Evolutionary conservation across 331 rosid species (phyloP).

Genomic region (Malus hybrid): DNA sequence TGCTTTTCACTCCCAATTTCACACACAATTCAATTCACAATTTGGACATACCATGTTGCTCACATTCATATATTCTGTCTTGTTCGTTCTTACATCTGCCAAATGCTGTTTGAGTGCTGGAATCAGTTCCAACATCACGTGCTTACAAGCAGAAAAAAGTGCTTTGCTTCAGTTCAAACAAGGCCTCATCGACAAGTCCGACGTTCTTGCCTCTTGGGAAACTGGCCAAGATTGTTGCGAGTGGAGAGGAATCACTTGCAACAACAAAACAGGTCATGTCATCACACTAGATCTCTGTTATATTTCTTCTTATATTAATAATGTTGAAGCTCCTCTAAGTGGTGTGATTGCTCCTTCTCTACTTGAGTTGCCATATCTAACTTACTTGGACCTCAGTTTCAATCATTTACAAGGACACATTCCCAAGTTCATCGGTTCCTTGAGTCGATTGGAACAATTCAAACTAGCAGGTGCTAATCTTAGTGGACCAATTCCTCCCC

Average conservation of each 20-base stretch:
- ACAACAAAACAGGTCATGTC: constrained; percentile 26
- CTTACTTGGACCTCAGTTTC: too few species aligned
- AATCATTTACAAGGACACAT: too few species aligned
- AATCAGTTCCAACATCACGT: constrained; percentile 1
- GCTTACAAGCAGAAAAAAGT: constrained; percentile 16
- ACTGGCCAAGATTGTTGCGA: constrained; percentile 28
- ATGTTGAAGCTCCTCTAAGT: background rate
- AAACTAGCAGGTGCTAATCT: too few species aligned
- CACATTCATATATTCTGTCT: background rate
- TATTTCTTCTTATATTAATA: too few species aligned
- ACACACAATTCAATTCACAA: background rate
- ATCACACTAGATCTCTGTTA: constrained; percentile 1
- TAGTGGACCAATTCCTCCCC: constrained; percentile 9
- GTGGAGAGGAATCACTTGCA: constrained; percentile 26
- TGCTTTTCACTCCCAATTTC: background rate
- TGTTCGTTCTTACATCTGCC: background rate
- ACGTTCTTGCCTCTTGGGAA: constrained; percentile 26
- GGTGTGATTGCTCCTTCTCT: constrained; percentile 33
- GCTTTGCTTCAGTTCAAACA: constrained; percentile 38
- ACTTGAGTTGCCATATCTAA: too few species aligned
- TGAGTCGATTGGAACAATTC: too few species aligned
- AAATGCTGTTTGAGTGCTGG: background rate
- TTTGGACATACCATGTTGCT: background rate
- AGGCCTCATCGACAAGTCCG: background rate
- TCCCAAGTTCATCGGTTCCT: too few species aligned